These are phyloP conservation scores for Colletotrichum karsti DNA, from an alignment of 2,329 filamentous ascomycete genomes.

Conservation along the genomic window DNA sequence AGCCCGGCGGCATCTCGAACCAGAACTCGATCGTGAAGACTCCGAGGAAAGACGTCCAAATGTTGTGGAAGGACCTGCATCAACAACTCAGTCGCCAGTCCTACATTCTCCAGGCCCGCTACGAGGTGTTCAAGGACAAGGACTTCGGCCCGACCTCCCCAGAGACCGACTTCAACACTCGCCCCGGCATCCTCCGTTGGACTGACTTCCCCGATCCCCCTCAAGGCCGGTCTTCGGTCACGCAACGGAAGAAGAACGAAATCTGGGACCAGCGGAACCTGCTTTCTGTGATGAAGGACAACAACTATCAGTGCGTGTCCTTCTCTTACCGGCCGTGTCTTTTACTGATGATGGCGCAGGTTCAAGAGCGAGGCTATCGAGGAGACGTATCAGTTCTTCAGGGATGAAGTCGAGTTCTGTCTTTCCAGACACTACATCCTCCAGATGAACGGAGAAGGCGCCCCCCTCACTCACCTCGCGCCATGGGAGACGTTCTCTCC, in stretches of 20 bases:
- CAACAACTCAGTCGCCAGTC: constrained; percentile 64
- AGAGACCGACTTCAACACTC: constrained; percentile 48
- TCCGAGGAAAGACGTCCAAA: constrained; percentile 40
- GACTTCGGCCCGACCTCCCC: constrained; percentile 52
- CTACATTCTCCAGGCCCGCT: constrained; percentile 64
- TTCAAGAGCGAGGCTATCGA: constrained; percentile 62
- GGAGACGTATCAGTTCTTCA: constrained; percentile 62
- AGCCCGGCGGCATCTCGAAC: constrained; percentile 55
- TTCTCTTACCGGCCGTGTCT: too few species aligned
- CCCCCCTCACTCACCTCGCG: constrained; percentile 49
- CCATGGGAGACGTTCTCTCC: constrained; percentile 55
- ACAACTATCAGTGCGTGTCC: constrained; percentile 55
- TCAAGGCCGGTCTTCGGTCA: constrained; percentile 52
- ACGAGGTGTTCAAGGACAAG: constrained; percentile 57
- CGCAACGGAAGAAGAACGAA: constrained; percentile 64
- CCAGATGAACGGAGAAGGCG: constrained; percentile 40
- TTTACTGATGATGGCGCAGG: constrained; percentile 39
- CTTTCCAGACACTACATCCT: constrained; percentile 57
- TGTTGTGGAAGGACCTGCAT: constrained; percentile 62
- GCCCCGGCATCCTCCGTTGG: constrained; percentile 62
- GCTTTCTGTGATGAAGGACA: constrained; percentile 57
- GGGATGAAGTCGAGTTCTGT: constrained; percentile 62
- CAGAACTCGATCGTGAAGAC: constrained; percentile 38
- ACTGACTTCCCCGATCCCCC: constrained; percentile 68
- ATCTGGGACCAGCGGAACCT: constrained; percentile 61